Evolutionary conservation across 164 flowering plant species (phyloP).

Genomic region (Houttuynia cordata): DNA sequence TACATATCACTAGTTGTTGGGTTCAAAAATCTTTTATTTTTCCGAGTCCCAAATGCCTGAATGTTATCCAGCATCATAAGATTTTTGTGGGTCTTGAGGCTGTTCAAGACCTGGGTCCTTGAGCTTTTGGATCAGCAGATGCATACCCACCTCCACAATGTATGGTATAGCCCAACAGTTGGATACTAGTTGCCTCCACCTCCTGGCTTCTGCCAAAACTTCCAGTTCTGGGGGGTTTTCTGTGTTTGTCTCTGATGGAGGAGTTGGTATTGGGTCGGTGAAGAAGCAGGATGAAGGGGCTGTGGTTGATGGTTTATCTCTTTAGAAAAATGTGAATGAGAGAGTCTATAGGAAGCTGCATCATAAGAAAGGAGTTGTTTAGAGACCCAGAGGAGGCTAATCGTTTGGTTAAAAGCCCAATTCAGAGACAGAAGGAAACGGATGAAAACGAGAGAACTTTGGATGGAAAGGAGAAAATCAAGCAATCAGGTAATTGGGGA

Average conservation of each 20-base stretch:
- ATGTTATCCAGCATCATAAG: slow-evolving; percentile 12
- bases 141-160: slow-evolving; percentile 12
- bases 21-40: not conserved
- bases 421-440: too few species aligned
- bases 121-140: slow-evolving; percentile 1
- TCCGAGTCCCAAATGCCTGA: slow-evolving; percentile 6
- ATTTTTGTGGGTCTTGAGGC: slow-evolving; percentile 3
- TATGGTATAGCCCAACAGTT: slow-evolving; percentile 20
- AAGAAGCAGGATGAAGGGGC: too few species aligned
- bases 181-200: slow-evolving; percentile 16
- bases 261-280: too few species aligned
- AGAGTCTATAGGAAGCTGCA: slow-evolving; percentile 10
- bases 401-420: too few species aligned
- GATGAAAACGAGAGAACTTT: too few species aligned
- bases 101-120: not conserved
- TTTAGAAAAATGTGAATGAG: not conserved
- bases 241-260: too few species aligned
- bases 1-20: not conserved
- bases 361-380: slow-evolving; percentile 1
- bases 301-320: too few species aligned
- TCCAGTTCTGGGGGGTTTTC: too few species aligned
- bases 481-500: too few species aligned
- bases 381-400: slow-evolving; percentile 4
- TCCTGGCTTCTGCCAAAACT: slow-evolving; percentile 7
- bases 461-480: too few species aligned